Evolutionary conservation across 257 asterid species (phyloP).

Genomic region (Fraxinus quadrangulata): DNA sequence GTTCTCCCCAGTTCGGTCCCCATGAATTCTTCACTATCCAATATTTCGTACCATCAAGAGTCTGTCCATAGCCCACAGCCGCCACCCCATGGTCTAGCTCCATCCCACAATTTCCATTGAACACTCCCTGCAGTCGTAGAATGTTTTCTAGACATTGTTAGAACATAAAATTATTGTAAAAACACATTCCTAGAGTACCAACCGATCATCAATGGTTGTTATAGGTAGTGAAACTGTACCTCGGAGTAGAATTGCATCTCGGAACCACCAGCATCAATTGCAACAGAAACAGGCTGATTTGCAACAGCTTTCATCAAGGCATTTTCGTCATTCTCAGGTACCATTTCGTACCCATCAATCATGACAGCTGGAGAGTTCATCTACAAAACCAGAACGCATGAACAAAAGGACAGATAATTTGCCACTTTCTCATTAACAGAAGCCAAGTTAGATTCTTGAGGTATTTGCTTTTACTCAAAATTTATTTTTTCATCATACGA

Average conservation of each 20-base stretch:
- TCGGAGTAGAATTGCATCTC: conserved; percentile 81
- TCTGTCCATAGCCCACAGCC: conserved; percentile 64
- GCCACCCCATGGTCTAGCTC: conserved; percentile 86
- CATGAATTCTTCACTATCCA: conserved; percentile 82
- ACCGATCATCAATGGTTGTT: not conserved
- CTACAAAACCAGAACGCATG: conserved; percentile 32
- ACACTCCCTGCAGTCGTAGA: conserved; percentile 57
- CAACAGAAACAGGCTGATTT: conserved; percentile 82
- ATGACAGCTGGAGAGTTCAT: conserved; percentile 70
- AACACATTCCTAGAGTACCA: not conserved
- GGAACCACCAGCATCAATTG: conserved; percentile 76
- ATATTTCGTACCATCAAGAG: conserved; percentile 65
- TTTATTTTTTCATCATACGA: not conserved
- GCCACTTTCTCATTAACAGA: not conserved
- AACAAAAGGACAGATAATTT: not conserved
- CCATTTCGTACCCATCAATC: conserved; percentile 79
- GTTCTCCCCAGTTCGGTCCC: conserved; percentile 75
- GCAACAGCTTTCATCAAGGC: conserved; percentile 89
- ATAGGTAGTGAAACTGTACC: conserved; percentile 33
- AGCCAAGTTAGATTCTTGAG: not conserved
- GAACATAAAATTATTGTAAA: not conserved
- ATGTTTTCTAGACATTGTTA: not conserved
- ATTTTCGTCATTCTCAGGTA: conserved; percentile 66
- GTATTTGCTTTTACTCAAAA: not conserved
- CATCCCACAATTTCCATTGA: conserved; percentile 55